These are phyloP conservation scores for Lichtheimia corymbifera DNA, from an alignment of 371 early-diverging fungal genomes.

Conservation along the genomic window DNA sequence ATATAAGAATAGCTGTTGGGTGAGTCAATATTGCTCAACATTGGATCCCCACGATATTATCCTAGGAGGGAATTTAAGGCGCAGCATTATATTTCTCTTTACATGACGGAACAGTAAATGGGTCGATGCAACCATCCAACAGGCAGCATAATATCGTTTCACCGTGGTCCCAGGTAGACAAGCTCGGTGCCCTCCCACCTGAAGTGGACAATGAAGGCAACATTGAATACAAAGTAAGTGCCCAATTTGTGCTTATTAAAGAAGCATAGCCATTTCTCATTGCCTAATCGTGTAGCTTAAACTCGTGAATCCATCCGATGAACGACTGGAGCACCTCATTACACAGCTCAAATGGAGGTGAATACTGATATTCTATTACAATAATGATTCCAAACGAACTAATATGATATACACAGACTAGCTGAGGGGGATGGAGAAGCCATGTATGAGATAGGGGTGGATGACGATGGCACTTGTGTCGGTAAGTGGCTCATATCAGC, in stretches of 20 bases:
- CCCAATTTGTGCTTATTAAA: neutral
- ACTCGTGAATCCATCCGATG: slow-evolving; percentile 69
- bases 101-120: neutral
- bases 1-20: too few relatives aligned
- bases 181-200: slow-evolving; percentile 61
- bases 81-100: too few relatives aligned
- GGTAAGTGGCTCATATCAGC: slow-evolving; percentile 37
- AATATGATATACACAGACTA: slow-evolving; percentile 43
- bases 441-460: slow-evolving; percentile 83
- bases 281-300: slow-evolving; percentile 56
- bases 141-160: neutral
- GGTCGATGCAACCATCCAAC: neutral
- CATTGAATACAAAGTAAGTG: slow-evolving; percentile 81
- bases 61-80: too few relatives aligned
- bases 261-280: slow-evolving; percentile 1
- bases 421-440: slow-evolving; percentile 89
- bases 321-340: slow-evolving; percentile 82
- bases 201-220: slow-evolving; percentile 86
- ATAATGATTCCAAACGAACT: neutral
- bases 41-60: too few relatives aligned
- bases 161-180: neutral
- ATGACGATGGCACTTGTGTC: slow-evolving; percentile 72
- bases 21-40: too few relatives aligned
- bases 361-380: neutral
- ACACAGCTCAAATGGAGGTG: slow-evolving; percentile 92